Evolutionary conservation across 176 grass and related monocot species (phyloP).

Genomic region (Dendrocalamus sinicus): DNA sequence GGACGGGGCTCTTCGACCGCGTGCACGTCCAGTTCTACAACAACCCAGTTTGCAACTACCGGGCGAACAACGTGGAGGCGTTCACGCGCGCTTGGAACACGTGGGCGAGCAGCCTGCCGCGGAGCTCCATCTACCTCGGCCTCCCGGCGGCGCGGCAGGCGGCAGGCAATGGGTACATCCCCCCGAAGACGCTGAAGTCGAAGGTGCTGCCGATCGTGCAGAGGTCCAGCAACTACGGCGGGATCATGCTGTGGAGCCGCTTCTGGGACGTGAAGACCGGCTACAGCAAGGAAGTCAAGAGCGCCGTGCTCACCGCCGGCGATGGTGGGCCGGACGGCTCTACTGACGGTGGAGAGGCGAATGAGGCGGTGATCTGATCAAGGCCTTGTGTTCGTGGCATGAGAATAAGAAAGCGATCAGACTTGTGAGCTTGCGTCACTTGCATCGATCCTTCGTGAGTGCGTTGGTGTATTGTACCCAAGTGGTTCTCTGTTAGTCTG

Average conservation of each 20-base stretch:
- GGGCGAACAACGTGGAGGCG: neutral
- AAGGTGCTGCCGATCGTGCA: conserved; percentile 23
- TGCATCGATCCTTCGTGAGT: too few species aligned
- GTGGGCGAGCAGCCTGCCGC: neutral
- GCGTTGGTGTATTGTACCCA: too few species aligned
- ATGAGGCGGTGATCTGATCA: too few species aligned
- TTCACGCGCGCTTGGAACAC: neutral
- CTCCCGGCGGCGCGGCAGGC: neutral
- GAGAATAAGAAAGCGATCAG: too few species aligned
- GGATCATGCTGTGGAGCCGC: conserved; percentile 35
- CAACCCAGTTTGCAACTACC: conserved; percentile 7
- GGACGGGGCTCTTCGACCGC: conserved; percentile 27
- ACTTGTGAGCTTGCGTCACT: too few species aligned
- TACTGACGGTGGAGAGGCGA: too few species aligned
- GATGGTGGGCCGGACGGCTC: too few species aligned
- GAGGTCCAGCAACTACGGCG: conserved; percentile 19
- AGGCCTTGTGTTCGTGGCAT: too few species aligned
- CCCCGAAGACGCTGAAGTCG: neutral
- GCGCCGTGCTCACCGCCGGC: neutral
- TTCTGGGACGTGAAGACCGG: neutral
- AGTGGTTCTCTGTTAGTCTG: too few species aligned
- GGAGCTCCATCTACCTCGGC: conserved; percentile 16
- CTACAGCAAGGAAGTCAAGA: conserved; percentile 21
- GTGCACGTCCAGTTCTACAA: conserved; percentile 38
- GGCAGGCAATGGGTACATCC: neutral